Base-by-base conservation (phyloP, 225 moss, liverwort and hornwort genomes). In the Bryum argenteum region DNA sequence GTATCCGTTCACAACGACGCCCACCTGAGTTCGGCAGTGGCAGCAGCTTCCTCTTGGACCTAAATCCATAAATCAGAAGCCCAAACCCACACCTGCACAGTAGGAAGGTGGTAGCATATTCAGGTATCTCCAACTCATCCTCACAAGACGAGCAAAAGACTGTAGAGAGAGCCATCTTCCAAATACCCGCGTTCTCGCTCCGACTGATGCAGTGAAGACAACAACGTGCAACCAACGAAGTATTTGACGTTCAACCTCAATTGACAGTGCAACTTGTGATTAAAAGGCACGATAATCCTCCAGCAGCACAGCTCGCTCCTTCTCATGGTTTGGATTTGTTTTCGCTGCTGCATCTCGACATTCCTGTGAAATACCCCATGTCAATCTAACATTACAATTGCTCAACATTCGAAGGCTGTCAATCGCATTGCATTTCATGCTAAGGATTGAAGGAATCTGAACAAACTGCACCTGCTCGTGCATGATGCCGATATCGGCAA, bases 31-130 rank as follows among this genome's bases (percentile, higher is more conserved):
- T 75, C 87, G 24, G 79, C 65, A 75, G 79, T 66, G 13, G 92
- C 78, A 94, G 72, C n/a, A 94, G 80, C 16, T 73, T 77, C 42
- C 84, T 94, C 80, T 98, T 92, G 61, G 97, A 98, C 17, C 92
- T 94, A 62, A 98, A 98, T 38, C 97, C 97, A 69, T 94, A 98
- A 83, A 94, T 83, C 65, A 98, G 58, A 64, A 98, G 85, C 28
- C 97, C 92, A 80, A 91, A 98, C 41, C 94, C 94, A 69, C 88
- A 86, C 69, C 94, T 97, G 82, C 79, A 81, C 58, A 15, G n/a
- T n/a, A n/a, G n/a, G 41, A 76, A 17, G 54, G 68, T 75, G 8
- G 68, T 1, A 37, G 47, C 70, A 70, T 26, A 23, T 14, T 61
- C 50, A 76, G 65, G 43, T 18, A 51, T 67, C 13, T 23, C 64